Conservation (phyloP, 345 rosid genomes). For the Sonneratia alba region DNA sequence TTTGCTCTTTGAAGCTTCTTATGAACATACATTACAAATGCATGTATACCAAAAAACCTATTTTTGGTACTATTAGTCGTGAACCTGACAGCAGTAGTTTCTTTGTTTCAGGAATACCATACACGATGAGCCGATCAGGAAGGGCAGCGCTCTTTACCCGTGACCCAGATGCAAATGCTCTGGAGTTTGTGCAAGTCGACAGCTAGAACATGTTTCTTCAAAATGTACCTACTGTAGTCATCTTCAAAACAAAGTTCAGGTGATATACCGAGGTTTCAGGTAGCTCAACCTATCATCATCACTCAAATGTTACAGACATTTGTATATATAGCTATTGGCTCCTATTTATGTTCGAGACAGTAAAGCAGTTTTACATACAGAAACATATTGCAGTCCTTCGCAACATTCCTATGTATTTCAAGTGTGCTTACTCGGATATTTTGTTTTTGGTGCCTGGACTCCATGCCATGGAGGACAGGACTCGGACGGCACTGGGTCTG, state of each 20-base stretch:
- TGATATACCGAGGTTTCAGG: neutral
- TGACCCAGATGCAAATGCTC: slow-evolving; percentile 94
- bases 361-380: neutral
- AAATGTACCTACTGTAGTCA: neutral
- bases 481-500: too few species aligned
- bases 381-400: too few species aligned
- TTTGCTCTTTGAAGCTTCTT: neutral
- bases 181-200: slow-evolving; percentile 75
- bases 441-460: too few species aligned
- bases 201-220: neutral
- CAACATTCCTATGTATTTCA: too few species aligned
- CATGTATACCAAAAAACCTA: neutral
- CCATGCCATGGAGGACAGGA: too few species aligned
- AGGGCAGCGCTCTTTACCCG: slow-evolving; percentile 84
- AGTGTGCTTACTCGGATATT: too few species aligned
- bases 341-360: neutral
- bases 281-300: neutral
- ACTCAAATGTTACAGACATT: neutral
- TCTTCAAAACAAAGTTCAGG: neutral
- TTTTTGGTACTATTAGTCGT: neutral
- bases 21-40: neutral
- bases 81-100: neutral
- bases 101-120: slow-evolving; percentile 46
- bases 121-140: slow-evolving; percentile 75
- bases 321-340: neutral